Evolutionary conservation across 2,329 filamentous ascomycete species (phyloP).

Genomic region (Lomentospora prolificans): DNA sequence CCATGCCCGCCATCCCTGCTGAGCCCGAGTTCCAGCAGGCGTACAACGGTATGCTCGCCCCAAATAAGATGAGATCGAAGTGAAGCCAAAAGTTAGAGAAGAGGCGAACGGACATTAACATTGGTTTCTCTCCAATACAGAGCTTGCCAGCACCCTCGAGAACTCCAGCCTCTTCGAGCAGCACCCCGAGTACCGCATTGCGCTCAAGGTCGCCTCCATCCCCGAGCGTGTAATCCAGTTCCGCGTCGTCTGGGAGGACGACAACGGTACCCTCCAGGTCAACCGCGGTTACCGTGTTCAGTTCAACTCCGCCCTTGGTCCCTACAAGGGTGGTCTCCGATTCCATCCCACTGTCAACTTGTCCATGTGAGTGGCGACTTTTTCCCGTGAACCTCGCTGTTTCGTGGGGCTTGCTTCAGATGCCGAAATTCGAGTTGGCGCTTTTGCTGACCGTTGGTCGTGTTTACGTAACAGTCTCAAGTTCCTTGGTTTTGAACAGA

Average conservation of each 20-base stretch:
- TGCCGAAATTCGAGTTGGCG: not conserved
- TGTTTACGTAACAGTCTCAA: conserved; percentile 51
- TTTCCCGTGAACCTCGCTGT: conserved; percentile 4
- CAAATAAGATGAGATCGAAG: not conserved
- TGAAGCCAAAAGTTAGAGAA: too few species aligned
- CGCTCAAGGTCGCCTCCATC: conserved; percentile 76
- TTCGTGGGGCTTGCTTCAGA: not conserved
- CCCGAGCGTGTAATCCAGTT: conserved; percentile 97
- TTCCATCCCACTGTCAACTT: conserved; percentile 86
- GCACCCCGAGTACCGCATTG: conserved; percentile 89
- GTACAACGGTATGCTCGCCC: conserved; percentile 63
- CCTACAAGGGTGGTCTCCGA: conserved; percentile 94
- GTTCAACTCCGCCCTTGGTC: conserved; percentile 95
- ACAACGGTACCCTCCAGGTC: conserved; percentile 79
- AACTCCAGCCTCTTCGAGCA: conserved; percentile 87
- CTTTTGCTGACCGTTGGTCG: conserved; percentile 27
- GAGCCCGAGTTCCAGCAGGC: conserved; percentile 99
- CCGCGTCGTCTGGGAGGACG: conserved; percentile 94
- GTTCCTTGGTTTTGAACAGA: conserved; percentile 98
- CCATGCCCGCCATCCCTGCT: conserved; percentile 71
- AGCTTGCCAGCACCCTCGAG: conserved; percentile 91
- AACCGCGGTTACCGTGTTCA: conserved; percentile 95
- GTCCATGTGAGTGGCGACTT: conserved; percentile 38
- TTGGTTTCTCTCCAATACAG: conserved; percentile 32
- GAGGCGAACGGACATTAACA: conserved; percentile 15